These are phyloP conservation scores for Candida nanaspora DNA, from an alignment of 805 yeast genomes.

Conservation along the genomic window DNA sequence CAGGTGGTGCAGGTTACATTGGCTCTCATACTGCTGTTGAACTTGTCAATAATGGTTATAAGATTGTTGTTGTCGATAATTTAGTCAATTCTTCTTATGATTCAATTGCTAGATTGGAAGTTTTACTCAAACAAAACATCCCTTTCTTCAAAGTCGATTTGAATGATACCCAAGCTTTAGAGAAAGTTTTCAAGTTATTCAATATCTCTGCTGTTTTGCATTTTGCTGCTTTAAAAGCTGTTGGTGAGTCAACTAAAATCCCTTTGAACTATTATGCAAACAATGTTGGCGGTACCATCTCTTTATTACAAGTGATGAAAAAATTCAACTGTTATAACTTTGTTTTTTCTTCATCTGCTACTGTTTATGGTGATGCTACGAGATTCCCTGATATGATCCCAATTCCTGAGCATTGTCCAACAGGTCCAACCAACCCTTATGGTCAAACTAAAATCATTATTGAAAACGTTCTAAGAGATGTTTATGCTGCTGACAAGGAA, in stretches of 20 bases:
- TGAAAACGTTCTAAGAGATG: slow-evolving; percentile 54
- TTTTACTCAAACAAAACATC: slow-evolving; percentile 40
- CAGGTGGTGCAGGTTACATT: slow-evolving; percentile 86
- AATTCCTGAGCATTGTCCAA: slow-evolving; percentile 71
- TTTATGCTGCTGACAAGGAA: slow-evolving; percentile 36
- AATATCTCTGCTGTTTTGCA: slow-evolving; percentile 58
- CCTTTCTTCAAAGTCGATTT: slow-evolving; percentile 55
- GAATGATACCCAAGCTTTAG: slow-evolving; percentile 39
- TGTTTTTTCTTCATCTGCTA: slow-evolving; percentile 75
- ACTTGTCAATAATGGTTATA: slow-evolving; percentile 51
- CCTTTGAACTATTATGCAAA: slow-evolving; percentile 65
- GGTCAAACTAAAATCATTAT: slow-evolving; percentile 65
- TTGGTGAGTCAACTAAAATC: slow-evolving; percentile 64
- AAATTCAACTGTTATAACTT: slow-evolving; percentile 39
- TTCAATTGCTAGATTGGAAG: slow-evolving; percentile 56
- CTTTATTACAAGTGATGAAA: slow-evolving; percentile 47
- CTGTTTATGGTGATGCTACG: slow-evolving; percentile 79
- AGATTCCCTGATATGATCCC: slow-evolving; percentile 68
- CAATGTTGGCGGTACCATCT: slow-evolving; percentile 60
- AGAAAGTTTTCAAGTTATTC: slow-evolving; percentile 39
- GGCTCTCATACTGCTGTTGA: slow-evolving; percentile 76
- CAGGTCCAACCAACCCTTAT: slow-evolving; percentile 70
- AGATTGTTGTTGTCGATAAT: slow-evolving; percentile 70
- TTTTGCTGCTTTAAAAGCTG: slow-evolving; percentile 80
- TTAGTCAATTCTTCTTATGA: slow-evolving; percentile 60